Conservation (phyloP, 257 asterid species). For the Hygrophila difformis region DNA sequence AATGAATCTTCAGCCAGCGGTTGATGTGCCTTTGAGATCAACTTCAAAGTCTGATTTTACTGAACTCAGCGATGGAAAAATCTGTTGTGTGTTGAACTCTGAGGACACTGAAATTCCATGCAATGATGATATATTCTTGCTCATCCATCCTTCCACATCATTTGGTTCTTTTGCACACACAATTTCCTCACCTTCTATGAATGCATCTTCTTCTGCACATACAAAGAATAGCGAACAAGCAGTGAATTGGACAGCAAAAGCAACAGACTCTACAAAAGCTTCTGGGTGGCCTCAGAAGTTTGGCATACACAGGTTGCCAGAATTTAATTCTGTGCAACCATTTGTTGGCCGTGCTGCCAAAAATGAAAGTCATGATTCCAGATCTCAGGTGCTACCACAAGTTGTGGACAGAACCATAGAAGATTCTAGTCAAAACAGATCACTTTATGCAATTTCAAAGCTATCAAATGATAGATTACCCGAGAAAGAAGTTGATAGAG, state of each 20-base stretch:
- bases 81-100: constrained; percentile 60
- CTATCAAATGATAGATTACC: constrained; percentile 24
- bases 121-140: constrained; percentile 97
- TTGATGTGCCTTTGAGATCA: constrained; percentile 32
- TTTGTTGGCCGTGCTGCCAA: constrained; percentile 27
- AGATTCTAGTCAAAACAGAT: constrained; percentile 30
- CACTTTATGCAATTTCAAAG: constrained; percentile 27
- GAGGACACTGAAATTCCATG: constrained; percentile 96
- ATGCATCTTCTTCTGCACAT: constrained; percentile 27
- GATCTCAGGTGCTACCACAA: constrained; percentile 30
- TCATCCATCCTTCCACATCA: constrained; percentile 73
- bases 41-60: constrained; percentile 28
- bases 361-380: constrained; percentile 34
- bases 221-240: constrained; percentile 35
- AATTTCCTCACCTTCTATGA: constrained; percentile 21
- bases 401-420: constrained; percentile 28
- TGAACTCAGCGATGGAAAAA: constrained; percentile 38
- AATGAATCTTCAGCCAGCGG: constrained; percentile 26
- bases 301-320: constrained; percentile 30
- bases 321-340: constrained; percentile 22
- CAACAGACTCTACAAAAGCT: constrained; percentile 34
- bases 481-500: constrained; percentile 38
- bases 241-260: constrained; percentile 23
- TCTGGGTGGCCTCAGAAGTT: constrained; percentile 41
- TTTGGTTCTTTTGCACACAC: constrained; percentile 49